A percentile compares a stretch with the other conserved stretches of the same genome.
Evolutionary conservation across 176 grass and related monocot genomes (phyloP).

Genomic region (Oryza meridionalis): DNA sequence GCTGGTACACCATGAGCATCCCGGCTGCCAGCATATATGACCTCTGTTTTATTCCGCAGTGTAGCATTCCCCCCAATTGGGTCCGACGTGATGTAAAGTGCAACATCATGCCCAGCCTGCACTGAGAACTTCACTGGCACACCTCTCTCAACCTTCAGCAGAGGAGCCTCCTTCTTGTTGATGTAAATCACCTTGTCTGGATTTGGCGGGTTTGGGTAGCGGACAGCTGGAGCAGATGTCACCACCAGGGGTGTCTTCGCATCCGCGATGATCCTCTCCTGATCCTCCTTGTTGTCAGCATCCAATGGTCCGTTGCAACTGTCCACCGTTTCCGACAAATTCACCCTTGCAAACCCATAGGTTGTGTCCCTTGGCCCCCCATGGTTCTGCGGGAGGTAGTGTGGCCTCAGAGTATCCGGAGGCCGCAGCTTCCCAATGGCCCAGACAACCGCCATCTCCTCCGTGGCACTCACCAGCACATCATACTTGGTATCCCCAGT

Average conservation of each 20-base stretch:
- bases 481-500: slow-evolving; percentile 79
- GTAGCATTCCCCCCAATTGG: slow-evolving; percentile 94
- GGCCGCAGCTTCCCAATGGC: slow-evolving; percentile 78
- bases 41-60: slow-evolving; percentile 71
- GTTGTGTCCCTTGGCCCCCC: slow-evolving; percentile 50
- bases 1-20: slow-evolving; percentile 83
- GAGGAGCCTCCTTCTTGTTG: slow-evolving; percentile 92
- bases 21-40: slow-evolving; percentile 92
- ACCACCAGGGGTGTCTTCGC: slow-evolving; percentile 75
- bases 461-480: slow-evolving; percentile 49
- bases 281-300: slow-evolving; percentile 92
- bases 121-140: slow-evolving; percentile 88
- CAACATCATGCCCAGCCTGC: slow-evolving; percentile 91
- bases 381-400: slow-evolving; percentile 92
- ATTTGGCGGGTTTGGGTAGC: slow-evolving; percentile 91
- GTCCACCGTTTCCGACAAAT: slow-evolving; percentile 62
- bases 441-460: slow-evolving; percentile 87
- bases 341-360: slow-evolving; percentile 65
- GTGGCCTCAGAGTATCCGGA: slow-evolving; percentile 68
- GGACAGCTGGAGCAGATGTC: slow-evolving; percentile 72
- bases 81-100: slow-evolving; percentile 84
- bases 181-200: slow-evolving; percentile 90
- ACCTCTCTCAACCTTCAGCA: slow-evolving; percentile 91
- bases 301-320: slow-evolving; percentile 80
- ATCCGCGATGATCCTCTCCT: slow-evolving; percentile 77